phyloP scores from a whole-genome alignment of 2,329 filamentous ascomycete genomes.

The Penicillium frequentans region DNA sequence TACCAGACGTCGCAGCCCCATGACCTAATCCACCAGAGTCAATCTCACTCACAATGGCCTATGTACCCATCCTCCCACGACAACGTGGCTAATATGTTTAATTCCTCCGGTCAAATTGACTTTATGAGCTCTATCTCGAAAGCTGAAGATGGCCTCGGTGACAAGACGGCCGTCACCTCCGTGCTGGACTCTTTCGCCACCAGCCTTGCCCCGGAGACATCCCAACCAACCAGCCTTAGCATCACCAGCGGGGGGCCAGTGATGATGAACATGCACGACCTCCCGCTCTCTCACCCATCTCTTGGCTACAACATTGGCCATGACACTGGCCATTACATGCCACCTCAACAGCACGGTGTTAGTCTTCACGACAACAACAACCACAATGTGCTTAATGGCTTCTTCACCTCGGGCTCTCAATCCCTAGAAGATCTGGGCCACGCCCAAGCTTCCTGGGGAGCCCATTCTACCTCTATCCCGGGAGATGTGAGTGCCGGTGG shows the following conservation, averaged over 20 bases:
- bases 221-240: slow-evolving; percentile 30
- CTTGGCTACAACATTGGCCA: slow-evolving; percentile 34
- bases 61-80: slow-evolving; percentile 37
- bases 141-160: slow-evolving; percentile 32
- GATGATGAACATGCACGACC: slow-evolving; percentile 38
- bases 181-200: slow-evolving; percentile 36
- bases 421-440: slow-evolving; percentile 39
- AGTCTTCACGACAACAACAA: slow-evolving; percentile 30
- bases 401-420: slow-evolving; percentile 32
- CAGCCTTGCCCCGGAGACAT: slow-evolving; percentile 32
- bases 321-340: slow-evolving; percentile 34
- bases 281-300: slow-evolving; percentile 33
- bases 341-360: slow-evolving; percentile 30
- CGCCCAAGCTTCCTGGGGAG: slow-evolving; percentile 30
- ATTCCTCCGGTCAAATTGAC: slow-evolving; percentile 32
- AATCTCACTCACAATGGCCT: slow-evolving; percentile 37
- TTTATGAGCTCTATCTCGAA: slow-evolving; percentile 37
- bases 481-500: slow-evolving; percentile 31
- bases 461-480: slow-evolving; percentile 30
- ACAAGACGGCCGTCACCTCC: slow-evolving; percentile 37
- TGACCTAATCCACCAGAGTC: slow-evolving; percentile 31
- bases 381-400: slow-evolving; percentile 32
- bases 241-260: slow-evolving; percentile 28
- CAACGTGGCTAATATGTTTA: slow-evolving; percentile 35
- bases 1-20: slow-evolving; percentile 34